Evolutionary conservation across 768 basidiomycete species (phyloP), one percentile per base, ranked within the genome.

Genomic region (Roridomyces roridus): DNA sequence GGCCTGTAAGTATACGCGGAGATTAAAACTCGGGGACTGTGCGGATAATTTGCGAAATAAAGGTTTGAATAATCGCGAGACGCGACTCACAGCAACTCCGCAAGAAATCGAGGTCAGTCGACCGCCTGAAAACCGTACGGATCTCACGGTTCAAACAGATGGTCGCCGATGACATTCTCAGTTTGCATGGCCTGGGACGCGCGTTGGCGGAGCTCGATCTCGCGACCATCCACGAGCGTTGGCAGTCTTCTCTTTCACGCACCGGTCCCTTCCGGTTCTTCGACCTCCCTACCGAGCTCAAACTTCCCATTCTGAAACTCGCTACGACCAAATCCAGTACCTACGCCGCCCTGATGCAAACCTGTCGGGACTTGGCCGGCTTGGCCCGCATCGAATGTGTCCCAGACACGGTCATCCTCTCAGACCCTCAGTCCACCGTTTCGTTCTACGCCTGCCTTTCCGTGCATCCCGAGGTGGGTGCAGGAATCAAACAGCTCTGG

Each of bases 371-470:
- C 6, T 26, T 59, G 9, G 58, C 58, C 18, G 23, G 5, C 12
- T 28, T 59, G 5, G 58, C 48, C 15, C 58, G 58, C 20, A 0
- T 46, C 28, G 43, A 54, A 17, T 50, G 52, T 5, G 48, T 59
- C 0, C 58, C 58, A 6, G 48, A 50, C 15, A 18, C 35, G 14
- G 47, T 59, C 6, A 12, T 59, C 17, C 18, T 59, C 0, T 25
- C 41, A 5, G 31, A 40, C 23, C 25, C 28, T 23, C n/a, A 18
- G 0, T 28, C 26, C 2, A 52, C 58, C 6, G 50, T 59, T 15
- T 59, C 58, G 4, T 59, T 59, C 25, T 55, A 35, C 12, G 29
- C 29, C 3, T 59, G 58, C 31, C 24, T 59, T 14, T 50, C 58
- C 10, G 58, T 55, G 21, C 48, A 55, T 10, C 43, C 47, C 0